Percentiles rank a stretch among this genome's conserved stretches.
Evolutionary conservation across 139 green algal genomes (phyloP).

Genomic region (Coelastrella sp.): DNA sequence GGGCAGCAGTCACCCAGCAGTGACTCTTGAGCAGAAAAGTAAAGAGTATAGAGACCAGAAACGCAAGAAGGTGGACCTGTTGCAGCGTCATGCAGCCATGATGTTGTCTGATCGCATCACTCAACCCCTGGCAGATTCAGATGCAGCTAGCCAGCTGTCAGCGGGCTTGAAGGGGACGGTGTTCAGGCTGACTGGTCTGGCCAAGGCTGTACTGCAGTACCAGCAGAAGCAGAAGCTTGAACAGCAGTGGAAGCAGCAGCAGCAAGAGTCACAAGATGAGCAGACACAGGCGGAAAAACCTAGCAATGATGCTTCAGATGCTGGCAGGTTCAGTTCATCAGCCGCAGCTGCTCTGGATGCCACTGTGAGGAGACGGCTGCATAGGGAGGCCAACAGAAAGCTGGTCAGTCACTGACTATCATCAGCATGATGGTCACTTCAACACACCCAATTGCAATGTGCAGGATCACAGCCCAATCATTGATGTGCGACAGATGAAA

Average conservation of each 20-base stretch:
- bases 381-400: neutral
- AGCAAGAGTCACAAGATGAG: neutral
- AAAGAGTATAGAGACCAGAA: slow-evolving; percentile 10
- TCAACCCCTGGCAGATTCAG: neutral
- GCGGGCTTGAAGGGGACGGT: neutral
- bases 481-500: neutral
- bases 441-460: too few species aligned
- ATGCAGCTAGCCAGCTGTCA: neutral
- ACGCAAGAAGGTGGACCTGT: slow-evolving; percentile 13
- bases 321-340: neutral
- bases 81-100: slow-evolving; percentile 11
- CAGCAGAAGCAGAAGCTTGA: neutral
- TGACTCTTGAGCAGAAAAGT: neutral
- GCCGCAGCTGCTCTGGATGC: neutral
- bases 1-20: neutral
- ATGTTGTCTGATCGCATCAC: neutral
- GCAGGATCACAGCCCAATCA: too few species aligned
- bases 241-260: neutral
- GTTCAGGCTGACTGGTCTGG: neutral
- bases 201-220: neutral
- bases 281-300: neutral
- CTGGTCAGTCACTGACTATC: neutral
- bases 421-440: neutral
- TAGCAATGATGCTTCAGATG: neutral
- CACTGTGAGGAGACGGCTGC: neutral